Percentiles rank a stretch among this genome's conserved stretches.
Evolutionary conservation across 1,139 yeast species (phyloP).

Genomic region (Maudiozyma humilis): DNA sequence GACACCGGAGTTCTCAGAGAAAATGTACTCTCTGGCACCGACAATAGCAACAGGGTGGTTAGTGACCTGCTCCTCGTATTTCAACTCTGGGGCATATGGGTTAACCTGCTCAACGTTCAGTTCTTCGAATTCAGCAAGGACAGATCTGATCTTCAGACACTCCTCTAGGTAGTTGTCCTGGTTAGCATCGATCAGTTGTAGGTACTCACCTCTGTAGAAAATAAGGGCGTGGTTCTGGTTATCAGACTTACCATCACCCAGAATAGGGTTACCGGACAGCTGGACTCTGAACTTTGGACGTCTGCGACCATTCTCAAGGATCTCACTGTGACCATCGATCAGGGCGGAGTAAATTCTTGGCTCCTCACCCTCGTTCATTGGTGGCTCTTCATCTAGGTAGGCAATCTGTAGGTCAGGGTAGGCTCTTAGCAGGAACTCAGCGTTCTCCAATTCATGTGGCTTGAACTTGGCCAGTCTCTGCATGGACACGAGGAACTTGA

Average conservation of each 20-base stretch:
- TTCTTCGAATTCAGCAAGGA: constrained; percentile 96
- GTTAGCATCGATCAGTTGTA: constrained; percentile 95
- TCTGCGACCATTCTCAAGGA: constrained; percentile 95
- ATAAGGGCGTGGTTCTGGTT: constrained; percentile 95
- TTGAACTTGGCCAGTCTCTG: constrained; percentile 95
- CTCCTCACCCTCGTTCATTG: constrained; percentile 89
- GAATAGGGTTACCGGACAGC: constrained; percentile 95
- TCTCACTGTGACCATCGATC: constrained; percentile 97
- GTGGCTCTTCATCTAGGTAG: constrained; percentile 89
- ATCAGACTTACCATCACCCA: constrained; percentile 99
- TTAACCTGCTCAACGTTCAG: constrained; percentile 76
- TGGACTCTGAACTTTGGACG: constrained; percentile 97
- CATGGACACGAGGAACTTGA: constrained; percentile 95
- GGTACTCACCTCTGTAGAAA: constrained; percentile 97
- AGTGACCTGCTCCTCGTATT: constrained; percentile 38
- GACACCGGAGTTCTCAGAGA: constrained; percentile 97
- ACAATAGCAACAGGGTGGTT: constrained; percentile 90
- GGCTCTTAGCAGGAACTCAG: constrained; percentile 95
- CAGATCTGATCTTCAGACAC: constrained; percentile 94
- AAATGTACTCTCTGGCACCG: constrained; percentile 98
- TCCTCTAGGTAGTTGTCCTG: constrained; percentile 98
- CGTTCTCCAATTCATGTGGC: constrained; percentile 95
- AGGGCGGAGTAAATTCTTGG: constrained; percentile 94
- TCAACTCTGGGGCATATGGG: constrained; percentile 57
- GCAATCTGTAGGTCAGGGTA: constrained; percentile 98